Conservation (phyloP, 2,329 filamentous ascomycete species). For the Bipolaris cookei region DNA sequence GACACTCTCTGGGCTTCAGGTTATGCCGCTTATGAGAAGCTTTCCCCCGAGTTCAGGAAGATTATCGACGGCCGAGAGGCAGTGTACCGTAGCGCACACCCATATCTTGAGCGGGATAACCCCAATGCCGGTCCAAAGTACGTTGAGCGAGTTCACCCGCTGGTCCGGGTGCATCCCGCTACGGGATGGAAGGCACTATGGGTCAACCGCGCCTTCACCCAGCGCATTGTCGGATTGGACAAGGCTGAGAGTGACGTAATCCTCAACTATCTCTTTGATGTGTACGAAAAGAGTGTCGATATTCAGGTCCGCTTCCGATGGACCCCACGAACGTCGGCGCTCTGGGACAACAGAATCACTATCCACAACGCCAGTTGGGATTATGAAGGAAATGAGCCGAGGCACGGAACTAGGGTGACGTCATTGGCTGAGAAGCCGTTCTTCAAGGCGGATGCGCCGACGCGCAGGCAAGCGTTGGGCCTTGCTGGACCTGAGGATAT, state of each 20-base stretch:
- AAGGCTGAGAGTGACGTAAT: conserved; percentile 72
- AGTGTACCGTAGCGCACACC: conserved; percentile 70
- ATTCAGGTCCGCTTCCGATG: conserved; percentile 76
- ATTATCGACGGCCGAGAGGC: conserved; percentile 70
- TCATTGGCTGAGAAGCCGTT: conserved; percentile 73
- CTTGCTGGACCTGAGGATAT: conserved; percentile 65
- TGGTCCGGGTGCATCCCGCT: conserved; percentile 73
- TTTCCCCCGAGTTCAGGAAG: conserved; percentile 71
- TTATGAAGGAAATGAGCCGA: conserved; percentile 69
- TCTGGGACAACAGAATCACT: conserved; percentile 78
- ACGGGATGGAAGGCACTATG: conserved; percentile 77
- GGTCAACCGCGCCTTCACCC: conserved; percentile 74
- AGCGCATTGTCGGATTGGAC: conserved; percentile 71
- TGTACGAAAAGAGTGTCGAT: conserved; percentile 72
- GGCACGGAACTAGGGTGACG: conserved; percentile 75
- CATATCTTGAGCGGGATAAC: conserved; percentile 69
- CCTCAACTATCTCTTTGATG: conserved; percentile 69
- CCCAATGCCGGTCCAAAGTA: conserved; percentile 67
- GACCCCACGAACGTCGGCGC: conserved; percentile 69
- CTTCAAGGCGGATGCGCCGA: conserved; percentile 69
- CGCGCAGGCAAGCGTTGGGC: conserved; percentile 69
- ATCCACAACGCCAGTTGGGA: conserved; percentile 79
- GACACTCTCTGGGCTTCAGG: conserved; percentile 75
- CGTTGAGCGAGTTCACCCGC: conserved; percentile 70
- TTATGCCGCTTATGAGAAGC: conserved; percentile 75